Base-by-base conservation (phyloP, 2,329 filamentous ascomycete species). In the Colletotrichum magnum region DNA sequence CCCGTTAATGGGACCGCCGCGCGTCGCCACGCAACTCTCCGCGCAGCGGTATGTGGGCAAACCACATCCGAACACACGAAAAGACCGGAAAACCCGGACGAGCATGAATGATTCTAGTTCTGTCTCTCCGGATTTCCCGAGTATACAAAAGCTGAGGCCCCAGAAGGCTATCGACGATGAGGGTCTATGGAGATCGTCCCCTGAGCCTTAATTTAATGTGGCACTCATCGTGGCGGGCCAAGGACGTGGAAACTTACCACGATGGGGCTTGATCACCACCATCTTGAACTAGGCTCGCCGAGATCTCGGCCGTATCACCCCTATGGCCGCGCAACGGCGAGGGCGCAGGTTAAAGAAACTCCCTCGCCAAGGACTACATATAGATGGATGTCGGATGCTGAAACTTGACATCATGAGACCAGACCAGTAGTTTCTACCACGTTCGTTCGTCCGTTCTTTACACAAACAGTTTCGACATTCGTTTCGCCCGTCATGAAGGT, bases 401-500 rank as follows among this genome's bases (percentile, higher is more conserved):
- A 61, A 61, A 52, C 58, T 28, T 32, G 28, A 12, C n/a, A 41
- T 43, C 13, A 28, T 52, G 58, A 51, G 47, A 16, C 43, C 47
- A 18, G 58, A 67, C 45, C 58, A 62, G 48, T 15, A 61, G 58
- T 52, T 61, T 52, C 58, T 39, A 28, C n/a, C 43, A 36, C 16
- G 32, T 36, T 36, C 58, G 28, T 13, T 47, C 43, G 43, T 45
- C 24, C 58, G 36, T 32, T 56, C 43, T 24, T 50, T 32, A 56
- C 16, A 26, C 50, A 6, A 36, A 13, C 6, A 43, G 15, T 12
- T 26, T 43, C 45, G 32, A 52, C 50, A 36, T 57, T 67, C 64
- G 58, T 67, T 63, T 36, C 28, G 58, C 51, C 45, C 64, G 21
- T n/a, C 51, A 62, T 67, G 64, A 67, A 43, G 53, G 58, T 67